These are phyloP conservation scores for Tremella yokohamensis DNA, from an alignment of 768 basidiomycete species.

Conservation along the genomic window DNA sequence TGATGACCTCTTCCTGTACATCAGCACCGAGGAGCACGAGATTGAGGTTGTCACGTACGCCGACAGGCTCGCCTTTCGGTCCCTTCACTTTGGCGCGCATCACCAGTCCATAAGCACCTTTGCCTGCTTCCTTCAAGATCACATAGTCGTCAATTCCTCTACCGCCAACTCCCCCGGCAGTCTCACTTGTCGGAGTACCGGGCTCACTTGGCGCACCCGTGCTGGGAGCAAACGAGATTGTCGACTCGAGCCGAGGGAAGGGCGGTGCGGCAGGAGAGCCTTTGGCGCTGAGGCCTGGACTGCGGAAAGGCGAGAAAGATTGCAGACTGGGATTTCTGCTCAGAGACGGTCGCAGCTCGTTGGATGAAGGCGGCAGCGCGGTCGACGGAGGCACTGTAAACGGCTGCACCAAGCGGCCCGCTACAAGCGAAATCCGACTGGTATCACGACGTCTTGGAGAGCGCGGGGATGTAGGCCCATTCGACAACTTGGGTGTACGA, in stretches of 20 bases:
- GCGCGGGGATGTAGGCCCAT: slow-evolving; percentile 26
- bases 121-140: slow-evolving; percentile 81
- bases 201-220: slow-evolving; percentile 48
- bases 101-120: slow-evolving; percentile 93
- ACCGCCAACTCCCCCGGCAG: slow-evolving; percentile 56
- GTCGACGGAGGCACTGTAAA: slow-evolving; percentile 44
- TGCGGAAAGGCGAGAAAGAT: slow-evolving; percentile 47
- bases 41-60: slow-evolving; percentile 59
- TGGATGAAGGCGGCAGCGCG: slow-evolving; percentile 34
- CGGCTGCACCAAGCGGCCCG: slow-evolving; percentile 46
- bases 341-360: slow-evolving; percentile 9
- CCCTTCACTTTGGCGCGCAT: slow-evolving; percentile 79
- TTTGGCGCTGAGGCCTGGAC: slow-evolving; percentile 18
- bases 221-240: slow-evolving; percentile 45
- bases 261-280: slow-evolving; percentile 11
- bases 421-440: slow-evolving; percentile 41
- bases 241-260: slow-evolving; percentile 41
- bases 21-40: slow-evolving; percentile 29
- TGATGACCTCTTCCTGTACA: slow-evolving; percentile 71
- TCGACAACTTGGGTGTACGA: slow-evolving; percentile 5
- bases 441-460: slow-evolving; percentile 39
- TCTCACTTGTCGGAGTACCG: slow-evolving; percentile 46
- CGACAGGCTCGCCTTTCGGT: slow-evolving; percentile 66
- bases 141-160: slow-evolving; percentile 79
- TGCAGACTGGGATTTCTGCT: slow-evolving; percentile 33